Evolutionary conservation across 2,329 filamentous ascomycete genomes (phyloP), one percentile per base, ranked within the genome.

Genomic region (Diaporthe citriasiana): DNA sequence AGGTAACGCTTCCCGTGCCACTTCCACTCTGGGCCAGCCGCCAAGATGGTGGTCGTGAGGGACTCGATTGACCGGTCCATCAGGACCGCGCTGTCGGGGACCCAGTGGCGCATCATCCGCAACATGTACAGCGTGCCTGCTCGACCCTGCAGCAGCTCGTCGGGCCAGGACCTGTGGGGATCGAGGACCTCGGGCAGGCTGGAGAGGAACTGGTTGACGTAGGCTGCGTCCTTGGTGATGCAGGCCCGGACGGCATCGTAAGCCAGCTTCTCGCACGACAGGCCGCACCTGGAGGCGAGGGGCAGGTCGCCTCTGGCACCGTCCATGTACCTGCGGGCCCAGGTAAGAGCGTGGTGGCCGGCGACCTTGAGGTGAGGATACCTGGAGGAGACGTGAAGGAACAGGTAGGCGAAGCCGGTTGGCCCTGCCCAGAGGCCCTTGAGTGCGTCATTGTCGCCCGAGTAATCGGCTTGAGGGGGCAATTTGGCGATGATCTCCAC

Each of bases 81-180:
- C 0, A 88, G 84, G 12, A 83, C 79, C 22, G 83, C 82, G 71
- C 88, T 86, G 42, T 86, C 84, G 0, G 86, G 81, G 59, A 93
- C 89, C 76, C 87, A 88, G 38, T 87, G 86, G 30, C 88, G 88
- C 45, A 93, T 89, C 73, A 93, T 82, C 0, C 93, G 87, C 53
- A 94, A 85, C 56, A 93, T 84, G 79, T 94, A 94, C 33, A 94
- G 84, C 70, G 91, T 89, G 0, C 93, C 93, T 1, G 92, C 90
- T 15, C 91, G 87, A 8, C 93, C 93, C 79, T 92, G 91, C 8
- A 93, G 82, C 81, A 92, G 88, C 78, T 94, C 92, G 71, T 93
- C 90, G 1, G 82, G 79, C 47, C 83, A 85, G 7, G 57, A 27
- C 1, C 82, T 85, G 35, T 87, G 87, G 4, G 56, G 45, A 2